phyloP scores from a whole-genome alignment of 2,329 filamentous ascomycete genomes.

The Cladosporium sp. region DNA sequence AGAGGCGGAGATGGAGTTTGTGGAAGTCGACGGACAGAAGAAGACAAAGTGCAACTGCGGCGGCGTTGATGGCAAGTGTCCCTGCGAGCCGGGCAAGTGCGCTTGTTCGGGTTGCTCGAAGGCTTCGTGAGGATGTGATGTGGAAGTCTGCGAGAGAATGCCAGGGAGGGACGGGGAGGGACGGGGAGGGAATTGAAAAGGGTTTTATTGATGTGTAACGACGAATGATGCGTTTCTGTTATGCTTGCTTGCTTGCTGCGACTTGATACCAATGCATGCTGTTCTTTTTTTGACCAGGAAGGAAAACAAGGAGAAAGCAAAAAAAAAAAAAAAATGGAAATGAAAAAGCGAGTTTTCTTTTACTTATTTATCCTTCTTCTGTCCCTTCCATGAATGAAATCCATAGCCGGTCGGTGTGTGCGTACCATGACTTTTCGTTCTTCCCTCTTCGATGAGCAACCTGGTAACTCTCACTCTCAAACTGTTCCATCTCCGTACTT shows the following conservation, averaged over 20 bases:
- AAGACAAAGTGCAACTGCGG: conserved; percentile 50
- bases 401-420: too few species aligned
- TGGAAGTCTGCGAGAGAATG: not conserved
- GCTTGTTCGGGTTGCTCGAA: conserved; percentile 46
- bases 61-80: conserved; percentile 41
- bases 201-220: too few species aligned
- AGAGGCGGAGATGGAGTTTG: conserved; percentile 42
- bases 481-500: too few species aligned
- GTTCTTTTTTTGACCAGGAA: not conserved
- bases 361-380: too few species aligned
- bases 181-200: not conserved
- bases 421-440: too few species aligned
- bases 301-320: too few species aligned
- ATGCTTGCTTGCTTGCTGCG: not conserved
- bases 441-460: too few species aligned
- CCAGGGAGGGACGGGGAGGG: not conserved
- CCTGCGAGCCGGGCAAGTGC: conserved; percentile 46
- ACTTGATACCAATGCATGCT: conserved; percentile 13
- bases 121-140: conserved; percentile 22
- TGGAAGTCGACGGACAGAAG: conserved; percentile 45
- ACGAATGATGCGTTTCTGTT: not conserved
- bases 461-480: too few species aligned
- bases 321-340: too few species aligned
- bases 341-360: not conserved
- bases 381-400: too few species aligned